Base-by-base conservation (phyloP, 345 rosid species). In the Populus deltoides region DNA sequence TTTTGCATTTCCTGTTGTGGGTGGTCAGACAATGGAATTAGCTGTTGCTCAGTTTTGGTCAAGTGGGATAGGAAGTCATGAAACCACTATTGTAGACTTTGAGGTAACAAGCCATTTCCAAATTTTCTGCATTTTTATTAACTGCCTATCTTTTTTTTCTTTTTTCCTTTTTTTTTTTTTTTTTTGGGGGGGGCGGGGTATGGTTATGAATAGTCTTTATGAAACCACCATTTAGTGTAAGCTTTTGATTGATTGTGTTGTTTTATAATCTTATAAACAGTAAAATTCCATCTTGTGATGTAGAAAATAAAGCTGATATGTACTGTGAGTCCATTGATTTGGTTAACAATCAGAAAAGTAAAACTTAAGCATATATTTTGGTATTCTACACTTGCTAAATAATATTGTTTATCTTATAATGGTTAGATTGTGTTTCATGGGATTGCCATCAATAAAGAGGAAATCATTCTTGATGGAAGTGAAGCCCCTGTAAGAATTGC, bases 21-120 rank as follows among this genome's bases (percentile, higher is more conserved):
- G 93, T 85, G 98, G 99, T 79, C 94, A 85, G 85, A 94, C 97
- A 49, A 90, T 92, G 97, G 99, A 96, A 86, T 87, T 96, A 80
- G 91, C 90, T 73, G 76, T 96, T 82, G 97, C 99, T 81, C 99
- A 94, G 84, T 96, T 92, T 83, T 93, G 99, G 98, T 90, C 97
- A 71, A 96, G 99, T 84, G 99, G 99, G 78, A 86, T 92, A 73
- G 99, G 97, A 80, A 96, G 98, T 87, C 89, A 85, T 78, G 97
- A 94, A 85, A 87, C 87, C 68, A 83, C 99, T 73, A 35, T 77
- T 53, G 94, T 93, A 67, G 97, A 96, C 81, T 93, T 96, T 89
- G 95, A 96, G 99, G 99, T 96, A 90, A 53, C 69, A 79, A 61
- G 41, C 35, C 53, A 33, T 65, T 12, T 66, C 16, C 53, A 51